Conservation (phyloP, 768 basidiomycete genomes). For the Myochromella boudieri region DNA sequence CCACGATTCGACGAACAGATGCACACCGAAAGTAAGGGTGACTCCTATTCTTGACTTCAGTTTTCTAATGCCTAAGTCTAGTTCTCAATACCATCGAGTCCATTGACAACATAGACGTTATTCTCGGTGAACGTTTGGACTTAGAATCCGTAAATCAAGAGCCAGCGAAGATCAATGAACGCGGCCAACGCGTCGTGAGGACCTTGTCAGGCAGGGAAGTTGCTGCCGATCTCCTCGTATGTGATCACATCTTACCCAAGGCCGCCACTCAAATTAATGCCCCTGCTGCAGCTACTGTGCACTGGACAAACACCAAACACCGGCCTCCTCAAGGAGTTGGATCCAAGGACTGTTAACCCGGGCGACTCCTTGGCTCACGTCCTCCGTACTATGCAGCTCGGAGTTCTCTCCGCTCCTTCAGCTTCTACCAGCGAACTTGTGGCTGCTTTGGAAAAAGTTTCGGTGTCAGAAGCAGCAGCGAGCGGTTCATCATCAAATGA, state of each 20-base stretch:
- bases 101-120: slow-evolving; percentile 40
- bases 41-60: too few relatives aligned
- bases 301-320: slow-evolving; percentile 65
- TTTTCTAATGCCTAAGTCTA: slow-evolving; percentile 5
- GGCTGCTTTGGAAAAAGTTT: slow-evolving; percentile 20
- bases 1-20: slow-evolving; percentile 52
- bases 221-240: slow-evolving; percentile 51
- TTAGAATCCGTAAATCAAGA: slow-evolving; percentile 32
- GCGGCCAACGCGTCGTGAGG: slow-evolving; percentile 35
- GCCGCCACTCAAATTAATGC: not conserved
- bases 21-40: slow-evolving; percentile 47
- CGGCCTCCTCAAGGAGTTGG: slow-evolving; percentile 39
- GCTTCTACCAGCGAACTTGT: slow-evolving; percentile 11
- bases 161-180: slow-evolving; percentile 22
- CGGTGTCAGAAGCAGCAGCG: slow-evolving; percentile 13
- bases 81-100: slow-evolving; percentile 39
- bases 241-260: slow-evolving; percentile 20
- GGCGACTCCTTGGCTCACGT: slow-evolving; percentile 43
- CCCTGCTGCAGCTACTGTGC: slow-evolving; percentile 45
- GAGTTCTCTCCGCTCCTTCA: slow-evolving; percentile 17
- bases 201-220: slow-evolving; percentile 52
- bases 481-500: not conserved
- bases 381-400: slow-evolving; percentile 52
- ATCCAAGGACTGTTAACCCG: slow-evolving; percentile 38
- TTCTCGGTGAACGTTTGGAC: slow-evolving; percentile 57